phyloP scores from a whole-genome alignment of 345 rosid genomes.

The Atalantia buxifolia region DNA sequence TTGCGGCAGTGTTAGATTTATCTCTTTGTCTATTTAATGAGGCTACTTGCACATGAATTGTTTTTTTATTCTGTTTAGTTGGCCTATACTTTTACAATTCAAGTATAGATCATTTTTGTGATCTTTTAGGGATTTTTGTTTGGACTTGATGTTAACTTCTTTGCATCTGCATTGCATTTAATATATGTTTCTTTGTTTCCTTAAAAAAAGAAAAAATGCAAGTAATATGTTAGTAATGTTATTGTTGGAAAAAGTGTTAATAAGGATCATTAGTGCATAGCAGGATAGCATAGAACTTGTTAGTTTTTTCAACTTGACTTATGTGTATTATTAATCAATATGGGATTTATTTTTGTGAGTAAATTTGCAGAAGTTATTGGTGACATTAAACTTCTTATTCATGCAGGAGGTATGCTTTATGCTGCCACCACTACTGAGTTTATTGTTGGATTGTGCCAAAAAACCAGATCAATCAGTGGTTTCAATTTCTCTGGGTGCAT shows the following conservation, averaged over 20 bases:
- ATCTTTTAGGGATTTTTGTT: not conserved
- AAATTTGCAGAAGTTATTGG: slow-evolving; percentile 4
- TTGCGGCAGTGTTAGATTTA: not conserved
- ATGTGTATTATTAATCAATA: not conserved
- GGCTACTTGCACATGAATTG: not conserved
- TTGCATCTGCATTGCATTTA: not conserved
- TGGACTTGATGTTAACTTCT: not conserved
- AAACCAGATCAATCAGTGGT: slow-evolving; percentile 96
- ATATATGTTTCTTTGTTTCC: not conserved
- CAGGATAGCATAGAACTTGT: not conserved
- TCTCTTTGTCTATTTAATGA: not conserved
- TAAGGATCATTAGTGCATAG: not conserved
- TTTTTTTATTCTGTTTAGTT: not conserved
- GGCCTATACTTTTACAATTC: not conserved
- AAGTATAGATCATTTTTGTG: not conserved
- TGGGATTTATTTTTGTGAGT: not conserved
- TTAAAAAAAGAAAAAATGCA: not conserved
- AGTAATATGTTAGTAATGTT: not conserved
- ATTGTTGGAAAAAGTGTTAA: not conserved
- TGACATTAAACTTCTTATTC: slow-evolving; percentile 4
- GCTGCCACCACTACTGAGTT: slow-evolving; percentile 89
- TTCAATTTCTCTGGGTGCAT: slow-evolving; percentile 92
- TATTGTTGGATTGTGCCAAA: slow-evolving; percentile 96
- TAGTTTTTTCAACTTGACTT: not conserved
- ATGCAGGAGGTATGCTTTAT: slow-evolving; percentile 96